Base-by-base conservation (phyloP, 2,329 filamentous ascomycete genomes). In the Knoxdaviesia proteae region DNA sequence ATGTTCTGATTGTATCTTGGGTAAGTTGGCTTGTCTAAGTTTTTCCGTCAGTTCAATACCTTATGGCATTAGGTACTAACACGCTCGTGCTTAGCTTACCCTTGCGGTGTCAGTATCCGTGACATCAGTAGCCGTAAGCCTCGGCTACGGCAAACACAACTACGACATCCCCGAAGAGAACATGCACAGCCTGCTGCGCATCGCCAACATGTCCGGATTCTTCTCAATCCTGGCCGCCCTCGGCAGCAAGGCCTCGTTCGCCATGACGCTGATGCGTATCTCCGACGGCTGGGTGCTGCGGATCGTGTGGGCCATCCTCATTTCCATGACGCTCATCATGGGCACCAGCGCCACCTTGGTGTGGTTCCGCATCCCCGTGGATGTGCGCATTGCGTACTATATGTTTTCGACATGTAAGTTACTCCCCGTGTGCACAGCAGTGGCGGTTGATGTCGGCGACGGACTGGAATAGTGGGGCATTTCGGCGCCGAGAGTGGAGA, bases 161-260 rank as follows among this genome's bases (percentile, higher is more conserved):
- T 33, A 34, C 9, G 53, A 51, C 6, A 50, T 54, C 5, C 49
- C 47, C 32, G 36, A 47, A 2, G 53, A 52, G 1, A 47, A 54
- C 11, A 41, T 54, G 6, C 48, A 36, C 20, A 50, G 11, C 1
- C 54, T 55, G 45, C 55, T 53, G n/a, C 44, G 53, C 32, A 45
- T 50, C 20, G 53, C 52, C 32, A 54, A 56, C 32, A 43, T 56
- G 4, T 49, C 50, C 4, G 54, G 51, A 3, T 43, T 49, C 5
- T 55, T 56, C 38, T 56, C 55, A 6, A 54, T 60, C n/a, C 47
- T 56, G 10, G 53, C 58, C 1, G 59, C 58, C 5, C 51, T 57
- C 1, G 52, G 51, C 43, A 59, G 56, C 46, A 56, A 56, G 44
- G 53, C 52, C 1, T 54, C 54, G 1, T 54, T 57, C 41, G 51